Percentiles rank a stretch among this genome's conserved stretches.
phyloP scores from a whole-genome alignment of 169 alveolate species.

The Eimeria brunetti region DNA sequence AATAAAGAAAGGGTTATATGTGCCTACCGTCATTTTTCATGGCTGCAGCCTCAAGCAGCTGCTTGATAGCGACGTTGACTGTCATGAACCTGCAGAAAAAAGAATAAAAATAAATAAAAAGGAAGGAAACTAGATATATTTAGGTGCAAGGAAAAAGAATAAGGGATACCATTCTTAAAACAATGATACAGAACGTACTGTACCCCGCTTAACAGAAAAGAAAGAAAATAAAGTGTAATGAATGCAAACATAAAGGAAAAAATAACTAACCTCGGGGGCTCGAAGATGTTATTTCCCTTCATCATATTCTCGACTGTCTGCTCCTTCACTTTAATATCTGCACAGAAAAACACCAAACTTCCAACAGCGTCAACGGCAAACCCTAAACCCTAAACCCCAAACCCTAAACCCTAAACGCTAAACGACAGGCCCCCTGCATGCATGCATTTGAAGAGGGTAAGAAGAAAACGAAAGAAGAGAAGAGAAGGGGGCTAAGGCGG shows the following conservation, averaged over 20 bases:
- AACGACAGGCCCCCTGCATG: too few relatives aligned
- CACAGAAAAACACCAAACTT: background rate
- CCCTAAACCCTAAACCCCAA: background rate
- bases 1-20: background rate
- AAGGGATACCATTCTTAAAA: conserved; percentile 29
- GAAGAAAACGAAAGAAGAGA: background rate
- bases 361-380: background rate
- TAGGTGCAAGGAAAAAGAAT: background rate
- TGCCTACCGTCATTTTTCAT: conserved; percentile 20
- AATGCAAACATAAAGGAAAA: background rate
- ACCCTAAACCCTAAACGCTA: too few relatives aligned
- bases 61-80: conserved; percentile 70
- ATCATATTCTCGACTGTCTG: conserved; percentile 97
- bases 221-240: background rate
- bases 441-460: background rate
- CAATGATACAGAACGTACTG: background rate
- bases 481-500: background rate
- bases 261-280: conserved; percentile 93
- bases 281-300: conserved; percentile 95
- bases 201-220: background rate
- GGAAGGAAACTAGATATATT: background rate
- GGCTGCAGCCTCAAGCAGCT: conserved; percentile 75
- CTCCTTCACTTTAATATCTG: conserved; percentile 98
- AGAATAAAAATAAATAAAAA: background rate
- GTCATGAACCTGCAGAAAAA: conserved; percentile 79